phyloP scores from a whole-genome alignment of 108 stramenopile species.

The Skeletonema marinoi region DNA sequence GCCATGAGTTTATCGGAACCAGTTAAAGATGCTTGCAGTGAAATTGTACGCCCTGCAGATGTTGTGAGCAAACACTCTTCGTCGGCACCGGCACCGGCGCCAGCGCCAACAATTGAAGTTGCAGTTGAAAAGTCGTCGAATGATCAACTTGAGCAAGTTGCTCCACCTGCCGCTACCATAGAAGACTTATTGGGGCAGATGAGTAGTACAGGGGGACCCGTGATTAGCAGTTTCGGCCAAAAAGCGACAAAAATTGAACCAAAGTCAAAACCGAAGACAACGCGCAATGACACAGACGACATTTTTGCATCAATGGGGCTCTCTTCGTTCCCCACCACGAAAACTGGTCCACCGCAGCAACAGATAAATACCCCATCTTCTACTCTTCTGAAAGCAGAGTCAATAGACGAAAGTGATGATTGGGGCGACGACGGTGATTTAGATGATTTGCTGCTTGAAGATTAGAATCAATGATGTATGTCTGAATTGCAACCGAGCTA shows the following conservation, averaged over 20 bases:
- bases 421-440: constrained; percentile 25
- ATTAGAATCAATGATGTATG: background rate
- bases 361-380: background rate
- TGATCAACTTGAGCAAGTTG: background rate
- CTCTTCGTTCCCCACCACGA: constrained; percentile 15
- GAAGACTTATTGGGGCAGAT: constrained; percentile 46
- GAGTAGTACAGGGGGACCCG: constrained; percentile 16
- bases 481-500: background rate
- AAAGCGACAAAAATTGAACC: background rate
- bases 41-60: background rate
- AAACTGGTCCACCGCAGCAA: constrained; percentile 19
- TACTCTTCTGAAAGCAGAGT: constrained; percentile 27
- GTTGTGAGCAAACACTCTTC: background rate
- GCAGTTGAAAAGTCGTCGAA: constrained; percentile 1
- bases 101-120: background rate
- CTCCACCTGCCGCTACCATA: constrained; percentile 24
- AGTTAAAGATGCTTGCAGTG: background rate
- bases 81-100: background rate
- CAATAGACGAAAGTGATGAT: constrained; percentile 21
- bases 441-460: background rate
- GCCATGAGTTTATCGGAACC: constrained; percentile 47
- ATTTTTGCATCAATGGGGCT: constrained; percentile 48
- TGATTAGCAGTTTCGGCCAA: constrained; percentile 36
- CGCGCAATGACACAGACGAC: constrained; percentile 28
- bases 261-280: constrained; percentile 21